Evolutionary conservation across 257 asterid genomes (phyloP).

Genomic region (Solanum appendiculatum): DNA sequence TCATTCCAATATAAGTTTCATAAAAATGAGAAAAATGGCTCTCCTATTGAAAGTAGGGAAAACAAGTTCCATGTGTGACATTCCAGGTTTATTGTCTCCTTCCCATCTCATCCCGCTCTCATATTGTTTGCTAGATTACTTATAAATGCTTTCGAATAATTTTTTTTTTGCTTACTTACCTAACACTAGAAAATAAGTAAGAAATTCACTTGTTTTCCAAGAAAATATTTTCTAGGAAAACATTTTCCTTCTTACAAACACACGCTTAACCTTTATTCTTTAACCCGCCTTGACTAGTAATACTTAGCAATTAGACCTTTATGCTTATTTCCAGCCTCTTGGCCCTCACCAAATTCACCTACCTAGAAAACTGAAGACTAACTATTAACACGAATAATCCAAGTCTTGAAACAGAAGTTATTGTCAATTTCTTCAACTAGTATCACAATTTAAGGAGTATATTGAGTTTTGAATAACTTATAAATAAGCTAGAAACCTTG

Average conservation of each 20-base stretch:
- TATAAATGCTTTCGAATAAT: not conserved
- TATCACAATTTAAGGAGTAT: not conserved
- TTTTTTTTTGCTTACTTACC: not conserved
- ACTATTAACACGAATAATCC: not conserved
- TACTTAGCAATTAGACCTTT: not conserved
- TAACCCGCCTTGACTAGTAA: not conserved
- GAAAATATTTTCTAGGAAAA: not conserved
- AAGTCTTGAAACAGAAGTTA: not conserved
- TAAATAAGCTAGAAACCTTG: not conserved
- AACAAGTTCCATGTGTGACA: not conserved
- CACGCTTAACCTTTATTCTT: not conserved
- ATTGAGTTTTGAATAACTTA: not conserved
- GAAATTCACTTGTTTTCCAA: not conserved
- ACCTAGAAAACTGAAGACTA: not conserved
- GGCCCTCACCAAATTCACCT: not conserved
- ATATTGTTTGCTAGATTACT: not conserved
- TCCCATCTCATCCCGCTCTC: not conserved
- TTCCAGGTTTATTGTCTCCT: not conserved
- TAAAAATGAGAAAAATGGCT: not conserved
- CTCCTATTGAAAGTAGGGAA: not conserved
- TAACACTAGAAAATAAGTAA: not conserved
- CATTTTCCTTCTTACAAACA: not conserved
- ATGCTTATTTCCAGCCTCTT: not conserved
- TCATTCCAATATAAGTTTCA: not conserved
- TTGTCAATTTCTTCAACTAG: not conserved